Evolutionary conservation across 371 early-diverging fungal species (phyloP), one percentile per base, ranked within the genome.

Genomic region (Nematocida minor): DNA sequence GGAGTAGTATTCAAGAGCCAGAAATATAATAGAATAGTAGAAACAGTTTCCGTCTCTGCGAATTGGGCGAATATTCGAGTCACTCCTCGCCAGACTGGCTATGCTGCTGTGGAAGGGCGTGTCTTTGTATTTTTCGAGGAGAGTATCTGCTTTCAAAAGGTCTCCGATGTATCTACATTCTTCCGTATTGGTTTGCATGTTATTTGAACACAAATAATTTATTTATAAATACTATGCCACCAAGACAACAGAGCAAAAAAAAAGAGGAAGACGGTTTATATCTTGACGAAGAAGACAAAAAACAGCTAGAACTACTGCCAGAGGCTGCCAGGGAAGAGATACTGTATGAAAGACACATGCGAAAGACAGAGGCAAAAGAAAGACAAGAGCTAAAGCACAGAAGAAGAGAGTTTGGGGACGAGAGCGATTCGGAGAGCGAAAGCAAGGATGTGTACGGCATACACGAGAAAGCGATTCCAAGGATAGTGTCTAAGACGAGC

Each of bases 261-360:
- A 41, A 44, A 42, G 55, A 78, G 22, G 67, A 70, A 27, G 80
- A 80, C 22, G 62, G 71, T 51, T 47, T 80, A 1, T 80, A 70
- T 46, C 22, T 57, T 14, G 64, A 77, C 32, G 38, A 47, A 25
- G 81, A 79, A 9, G 83, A 82, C 47, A 67, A 53, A 64, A 60
- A 79, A 44, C 14, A 46, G 9, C 62, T 84, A 1, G 53, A 71
- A 20, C 25, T 48, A 9, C 55, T 84, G 29, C 67, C 79, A 41
- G 84, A 82, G 66, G 48, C 64, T 48, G 66, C 80, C 44, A 41
- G 84, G 31, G 82, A 84, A 47, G 48, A 62, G 40, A 81, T 80
- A 32, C 64, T 84, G 2, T 81, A 84, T 49, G 79, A 81, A 54
- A 79, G 84, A 66, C 66, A 81, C 44, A 6, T 55, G 2, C 57